Evolutionary conservation across 1,284 basidiomycete species (phyloP), one percentile per base, ranked within the genome.

Genomic region (Cutaneotrichosporon curvatum): DNA sequence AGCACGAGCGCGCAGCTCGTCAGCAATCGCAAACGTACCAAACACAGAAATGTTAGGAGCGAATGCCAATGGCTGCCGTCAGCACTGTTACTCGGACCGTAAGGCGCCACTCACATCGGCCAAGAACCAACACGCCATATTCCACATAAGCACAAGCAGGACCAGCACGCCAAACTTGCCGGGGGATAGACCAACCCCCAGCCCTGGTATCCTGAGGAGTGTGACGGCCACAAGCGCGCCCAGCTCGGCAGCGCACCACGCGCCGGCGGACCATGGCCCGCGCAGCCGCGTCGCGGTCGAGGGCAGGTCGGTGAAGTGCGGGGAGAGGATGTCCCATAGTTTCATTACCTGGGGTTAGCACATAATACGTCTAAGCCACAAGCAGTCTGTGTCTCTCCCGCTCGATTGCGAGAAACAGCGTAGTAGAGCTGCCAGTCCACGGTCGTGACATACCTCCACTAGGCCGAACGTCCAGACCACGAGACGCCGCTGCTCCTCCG

Each of bases 251-350:
- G 43, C 19, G 3, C 51, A 52, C 67, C 67, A 70, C 15, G 51
- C 22, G 15, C 43, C 31, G 3, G 64, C 60, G 5, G 60, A 59
- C 31, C 47, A 45, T 0, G 57, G 58, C 3, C 62, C 62, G 4
- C 47, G 46, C 28, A 66, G 51, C n/a, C 63, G 53, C 25, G 61
- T 57, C 57, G 65, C 59, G 11, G 63, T 58, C 2, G 63, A 56
- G 16, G 65, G 63, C 9, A 59, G 53, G 36, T 60, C 53, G 12
- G 55, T 42, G 45, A 66, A 43, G 37, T 62, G 57, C 4, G 67
- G 62, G 9, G 60, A 56, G 18, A 70, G 42, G 2, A 63, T 60
- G 46, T 72, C 70, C 63, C 66, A 70, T 11, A 71, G 37, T 54
- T 71, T 71, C 46, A 60, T 64, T 2, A 59, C 54, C 62, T 68